Evolutionary conservation across 192 early-diverging fungal species (phyloP).

Genomic region (Linnemannia schmuckeri): DNA sequence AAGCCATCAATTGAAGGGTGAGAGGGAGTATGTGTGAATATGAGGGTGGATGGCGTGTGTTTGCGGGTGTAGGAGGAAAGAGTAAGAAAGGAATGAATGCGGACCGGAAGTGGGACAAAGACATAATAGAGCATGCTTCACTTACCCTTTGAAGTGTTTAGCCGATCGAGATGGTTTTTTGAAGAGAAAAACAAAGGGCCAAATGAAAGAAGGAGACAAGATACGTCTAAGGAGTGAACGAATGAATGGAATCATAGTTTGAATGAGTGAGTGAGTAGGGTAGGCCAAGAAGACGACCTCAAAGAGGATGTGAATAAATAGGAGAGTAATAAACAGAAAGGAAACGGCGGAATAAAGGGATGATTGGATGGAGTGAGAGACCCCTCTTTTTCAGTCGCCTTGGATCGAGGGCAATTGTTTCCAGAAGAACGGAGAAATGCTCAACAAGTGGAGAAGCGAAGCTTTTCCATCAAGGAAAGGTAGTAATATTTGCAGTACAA

Average conservation of each 20-base stretch:
- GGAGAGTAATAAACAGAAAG: not conserved
- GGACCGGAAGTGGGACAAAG: too few relatives aligned
- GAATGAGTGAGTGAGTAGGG: not conserved
- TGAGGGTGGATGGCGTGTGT: too few relatives aligned
- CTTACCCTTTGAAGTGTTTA: not conserved
- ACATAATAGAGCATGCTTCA: too few relatives aligned
- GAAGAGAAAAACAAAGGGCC: not conserved
- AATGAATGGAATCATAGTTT: not conserved
- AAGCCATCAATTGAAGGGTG: not conserved
- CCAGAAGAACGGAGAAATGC: not conserved
- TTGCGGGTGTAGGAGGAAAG: too few relatives aligned
- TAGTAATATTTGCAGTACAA: not conserved
- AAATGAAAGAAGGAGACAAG: not conserved
- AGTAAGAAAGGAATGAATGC: too few relatives aligned
- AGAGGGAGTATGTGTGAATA: not conserved
- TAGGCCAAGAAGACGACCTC: not conserved
- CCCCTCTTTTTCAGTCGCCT: not conserved
- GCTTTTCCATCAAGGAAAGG: not conserved
- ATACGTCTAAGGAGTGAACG: not conserved
- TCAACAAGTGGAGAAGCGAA: not conserved
- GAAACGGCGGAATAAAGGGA: not conserved
- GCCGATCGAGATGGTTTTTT: not conserved
- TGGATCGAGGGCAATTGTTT: not conserved
- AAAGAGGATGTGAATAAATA: not conserved
- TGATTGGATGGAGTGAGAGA: not conserved